Base-by-base conservation (phyloP, 768 basidiomycete genomes). In the Podaxis sp. region DNA sequence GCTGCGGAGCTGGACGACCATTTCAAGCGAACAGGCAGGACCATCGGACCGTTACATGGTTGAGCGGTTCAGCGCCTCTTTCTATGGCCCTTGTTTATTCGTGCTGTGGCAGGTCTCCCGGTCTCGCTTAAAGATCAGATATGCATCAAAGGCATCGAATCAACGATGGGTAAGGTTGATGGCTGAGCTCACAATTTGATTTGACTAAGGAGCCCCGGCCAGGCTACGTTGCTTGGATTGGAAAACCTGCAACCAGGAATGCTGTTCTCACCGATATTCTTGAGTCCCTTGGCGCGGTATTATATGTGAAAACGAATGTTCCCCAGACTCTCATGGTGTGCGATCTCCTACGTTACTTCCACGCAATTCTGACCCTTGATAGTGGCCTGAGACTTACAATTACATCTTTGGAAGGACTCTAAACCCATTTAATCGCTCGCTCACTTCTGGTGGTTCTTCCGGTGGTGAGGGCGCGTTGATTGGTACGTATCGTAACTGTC, bases 401-500 rank as follows among this genome's bases (percentile, higher is more conserved):
- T 73, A 85, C 62, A 76, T 93, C 28, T 95, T 89, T 65, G 93
- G 92, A 1, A 78, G 90, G 55, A 94, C 93, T 0, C 67, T 75
- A 14, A 93, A 94, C 66, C 93, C 93, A 0, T 75, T 79, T 68
- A 92, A 93, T 68, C 82, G 87, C 9, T 77, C 78, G 16, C 75
- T 91, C 50, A 91, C 89, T 4, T 73, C 77, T 4, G 92, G 93
- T 10, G 93, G 93, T 1, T 93, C 91, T 0, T 90, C 88, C 2
- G 93, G 93, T 5, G 93, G 93, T 36, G 93, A 95, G 74, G 89
- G 89, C 44, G 90, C 92, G 0, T 78, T 95, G 5, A 66, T 93
- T 46, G 86, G 85, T 68, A 65, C 78, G 69, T 54, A 25, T 23
- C 1, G 5, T 25, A n/a, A 25, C 2, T 18, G 28, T 25, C 32